Evolutionary conservation across 2,329 filamentous ascomycete genomes (phyloP).

Genomic region (Aureobasidium sp.): DNA sequence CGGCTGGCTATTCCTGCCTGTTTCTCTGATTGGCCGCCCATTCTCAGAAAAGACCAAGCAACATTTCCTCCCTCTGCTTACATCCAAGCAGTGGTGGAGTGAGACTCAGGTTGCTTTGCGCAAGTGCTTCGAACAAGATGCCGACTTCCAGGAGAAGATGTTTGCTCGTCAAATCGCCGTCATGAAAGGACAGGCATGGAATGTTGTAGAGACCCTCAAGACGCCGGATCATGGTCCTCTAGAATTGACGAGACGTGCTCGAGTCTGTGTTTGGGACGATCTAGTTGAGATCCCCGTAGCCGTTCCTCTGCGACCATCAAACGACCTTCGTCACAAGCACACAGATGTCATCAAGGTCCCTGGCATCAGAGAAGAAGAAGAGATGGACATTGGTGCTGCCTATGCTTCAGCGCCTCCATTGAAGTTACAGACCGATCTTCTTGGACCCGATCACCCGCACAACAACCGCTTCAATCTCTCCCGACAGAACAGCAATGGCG

Average conservation of each 20-base stretch:
- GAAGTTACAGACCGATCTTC: slow-evolving; percentile 52
- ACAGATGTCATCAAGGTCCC: slow-evolving; percentile 13
- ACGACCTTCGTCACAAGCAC: slow-evolving; percentile 63
- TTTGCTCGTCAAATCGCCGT: slow-evolving; percentile 97
- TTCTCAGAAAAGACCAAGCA: slow-evolving; percentile 90
- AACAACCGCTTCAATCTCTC: slow-evolving; percentile 41
- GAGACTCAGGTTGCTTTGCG: slow-evolving; percentile 84
- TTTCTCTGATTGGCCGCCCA: slow-evolving; percentile 89
- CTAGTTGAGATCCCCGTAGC: slow-evolving; percentile 92
- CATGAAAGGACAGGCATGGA: slow-evolving; percentile 99
- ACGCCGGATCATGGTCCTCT: slow-evolving; percentile 84
- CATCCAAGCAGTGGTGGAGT: slow-evolving; percentile 93
- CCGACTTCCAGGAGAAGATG: slow-evolving; percentile 97
- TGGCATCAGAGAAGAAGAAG: slow-evolving; percentile 57
- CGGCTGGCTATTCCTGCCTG: slow-evolving; percentile 94
- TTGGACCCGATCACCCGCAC: slow-evolving; percentile 38
- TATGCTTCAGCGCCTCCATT: slow-evolving; percentile 46
- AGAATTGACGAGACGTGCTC: slow-evolving; percentile 82
- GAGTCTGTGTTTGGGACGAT: slow-evolving; percentile 97
- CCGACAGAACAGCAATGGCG: slow-evolving; percentile 35
- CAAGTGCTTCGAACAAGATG: slow-evolving; percentile 80
- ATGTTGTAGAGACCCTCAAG: slow-evolving; percentile 96
- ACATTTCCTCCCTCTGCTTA: slow-evolving; percentile 89
- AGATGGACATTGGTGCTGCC: slow-evolving; percentile 80
- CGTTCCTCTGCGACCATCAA: slow-evolving; percentile 75